Conservation (phyloP, 257 asterid species). For the Plantago elongata region DNA sequence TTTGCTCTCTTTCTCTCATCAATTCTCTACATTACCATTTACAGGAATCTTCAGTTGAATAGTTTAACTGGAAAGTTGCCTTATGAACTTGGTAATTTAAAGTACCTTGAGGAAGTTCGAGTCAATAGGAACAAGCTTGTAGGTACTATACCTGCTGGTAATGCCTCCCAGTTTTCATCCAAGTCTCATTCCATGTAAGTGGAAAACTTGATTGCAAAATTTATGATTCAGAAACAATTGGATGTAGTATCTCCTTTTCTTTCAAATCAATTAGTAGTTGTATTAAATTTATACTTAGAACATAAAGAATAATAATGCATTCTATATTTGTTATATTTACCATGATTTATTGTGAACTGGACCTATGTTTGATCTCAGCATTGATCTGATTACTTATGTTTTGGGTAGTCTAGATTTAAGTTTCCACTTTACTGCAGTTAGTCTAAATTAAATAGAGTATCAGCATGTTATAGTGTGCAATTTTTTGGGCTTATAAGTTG, state of each 20-base stretch:
- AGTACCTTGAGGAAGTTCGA: constrained; percentile 69
- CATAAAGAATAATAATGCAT: too few relatives aligned
- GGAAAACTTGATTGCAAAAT: neutral
- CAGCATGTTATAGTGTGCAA: too few relatives aligned
- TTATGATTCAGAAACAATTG: neutral
- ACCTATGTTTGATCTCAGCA: too few relatives aligned
- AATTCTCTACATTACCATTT: constrained; percentile 10
- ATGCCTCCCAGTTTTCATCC: constrained; percentile 39
- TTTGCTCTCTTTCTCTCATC: constrained; percentile 4
- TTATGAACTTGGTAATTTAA: constrained; percentile 64
- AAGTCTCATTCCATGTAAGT: constrained; percentile 54
- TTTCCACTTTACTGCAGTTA: too few relatives aligned
- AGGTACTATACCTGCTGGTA: constrained; percentile 63
- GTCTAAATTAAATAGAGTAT: too few relatives aligned
- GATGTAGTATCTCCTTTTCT: neutral
- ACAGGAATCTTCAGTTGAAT: constrained; percentile 78
- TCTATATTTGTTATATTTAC: too few relatives aligned
- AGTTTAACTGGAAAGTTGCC: constrained; percentile 77
- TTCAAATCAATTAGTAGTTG: neutral
- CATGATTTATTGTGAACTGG: too few relatives aligned
- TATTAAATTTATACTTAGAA: neutral
- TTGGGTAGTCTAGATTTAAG: too few relatives aligned
- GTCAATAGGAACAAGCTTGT: constrained; percentile 71
- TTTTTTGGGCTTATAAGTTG: too few relatives aligned
- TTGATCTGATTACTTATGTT: too few relatives aligned